These are phyloP conservation scores for Zanthoxylum bungeanum DNA, from an alignment of 345 rosid genomes.

Conservation along the genomic window DNA sequence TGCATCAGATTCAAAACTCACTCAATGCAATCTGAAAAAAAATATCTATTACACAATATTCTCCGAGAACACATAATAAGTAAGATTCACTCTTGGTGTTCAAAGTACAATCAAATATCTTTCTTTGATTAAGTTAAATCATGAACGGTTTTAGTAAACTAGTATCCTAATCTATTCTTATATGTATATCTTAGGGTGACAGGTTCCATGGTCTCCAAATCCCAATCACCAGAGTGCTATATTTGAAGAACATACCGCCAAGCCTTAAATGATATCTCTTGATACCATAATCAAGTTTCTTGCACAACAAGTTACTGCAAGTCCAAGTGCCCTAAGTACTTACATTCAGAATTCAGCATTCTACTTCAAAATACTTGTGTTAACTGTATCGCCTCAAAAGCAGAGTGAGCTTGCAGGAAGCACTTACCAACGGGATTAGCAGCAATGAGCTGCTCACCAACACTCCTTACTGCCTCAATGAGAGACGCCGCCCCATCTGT, in stretches of 20 bases:
- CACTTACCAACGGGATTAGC: slow-evolving; percentile 51
- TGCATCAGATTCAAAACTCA: not conserved
- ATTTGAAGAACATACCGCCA: no score
- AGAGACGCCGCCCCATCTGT: slow-evolving; percentile 24
- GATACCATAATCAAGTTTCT: not conserved
- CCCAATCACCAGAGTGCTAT: not conserved
- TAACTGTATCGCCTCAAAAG: not conserved
- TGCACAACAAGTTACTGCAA: not conserved
- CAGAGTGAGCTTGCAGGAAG: not conserved
- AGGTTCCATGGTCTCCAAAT: not conserved
- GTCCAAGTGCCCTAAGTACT: not conserved
- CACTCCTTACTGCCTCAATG: slow-evolving; percentile 26
- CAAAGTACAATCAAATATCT: not conserved
- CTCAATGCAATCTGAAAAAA: not conserved
- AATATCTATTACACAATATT: not conserved
- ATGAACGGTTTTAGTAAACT: not conserved
- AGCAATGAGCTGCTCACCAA: slow-evolving; percentile 37
- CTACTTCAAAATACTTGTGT: not conserved
- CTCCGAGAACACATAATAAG: no score
- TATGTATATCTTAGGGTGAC: not conserved
- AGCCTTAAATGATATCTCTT: not conserved
- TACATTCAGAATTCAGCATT: not conserved
- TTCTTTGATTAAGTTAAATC: not conserved
- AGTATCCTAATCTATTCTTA: not conserved
- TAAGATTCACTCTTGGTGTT: not conserved